These are phyloP conservation scores for Botrytis squamosa DNA, from an alignment of 2,329 filamentous ascomycete species.

Conservation along the genomic window DNA sequence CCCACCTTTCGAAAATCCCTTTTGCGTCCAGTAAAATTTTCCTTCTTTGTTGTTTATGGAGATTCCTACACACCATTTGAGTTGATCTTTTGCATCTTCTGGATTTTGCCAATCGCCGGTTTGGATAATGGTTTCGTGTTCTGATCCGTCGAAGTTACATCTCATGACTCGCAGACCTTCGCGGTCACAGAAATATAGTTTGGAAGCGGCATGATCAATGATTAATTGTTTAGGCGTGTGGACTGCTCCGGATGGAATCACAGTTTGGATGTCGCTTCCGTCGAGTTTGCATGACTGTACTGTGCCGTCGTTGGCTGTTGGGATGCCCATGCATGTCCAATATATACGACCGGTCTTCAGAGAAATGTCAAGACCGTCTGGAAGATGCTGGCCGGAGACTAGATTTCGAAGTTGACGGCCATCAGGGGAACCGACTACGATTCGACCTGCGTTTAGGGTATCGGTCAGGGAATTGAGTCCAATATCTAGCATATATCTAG, in stretches of 20 bases:
- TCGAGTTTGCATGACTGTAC: slow-evolving; percentile 43
- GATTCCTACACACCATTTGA: slow-evolving; percentile 56
- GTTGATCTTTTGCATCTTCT: slow-evolving; percentile 23
- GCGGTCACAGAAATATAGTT: slow-evolving; percentile 46
- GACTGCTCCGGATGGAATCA: slow-evolving; percentile 46
- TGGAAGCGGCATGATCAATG: slow-evolving; percentile 23
- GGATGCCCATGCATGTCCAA: slow-evolving; percentile 52
- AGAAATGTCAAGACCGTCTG: slow-evolving; percentile 48
- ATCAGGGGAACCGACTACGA: slow-evolving; percentile 24
- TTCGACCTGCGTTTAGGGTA: slow-evolving; percentile 22
- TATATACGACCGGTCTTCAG: slow-evolving; percentile 42
- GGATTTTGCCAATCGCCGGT: slow-evolving; percentile 25
- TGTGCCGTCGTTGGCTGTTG: slow-evolving; percentile 26
- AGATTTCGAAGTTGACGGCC: slow-evolving; percentile 23
- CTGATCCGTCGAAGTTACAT: slow-evolving; percentile 43
- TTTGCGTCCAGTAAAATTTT: slow-evolving; percentile 60
- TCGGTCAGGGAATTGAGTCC: slow-evolving; percentile 24
- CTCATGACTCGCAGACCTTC: slow-evolving; percentile 46
- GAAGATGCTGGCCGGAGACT: slow-evolving; percentile 35
- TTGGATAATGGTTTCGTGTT: slow-evolving; percentile 40
- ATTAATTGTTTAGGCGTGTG: slow-evolving; percentile 52
- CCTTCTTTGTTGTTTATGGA: slow-evolving; percentile 45
- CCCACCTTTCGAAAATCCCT: slow-evolving; percentile 52
- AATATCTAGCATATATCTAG: slow-evolving; percentile 28
- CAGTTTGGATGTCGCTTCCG: slow-evolving; percentile 45